Conservation (phyloP, 1,284 basidiomycete species). For the Malassezia arunalokei region DNA sequence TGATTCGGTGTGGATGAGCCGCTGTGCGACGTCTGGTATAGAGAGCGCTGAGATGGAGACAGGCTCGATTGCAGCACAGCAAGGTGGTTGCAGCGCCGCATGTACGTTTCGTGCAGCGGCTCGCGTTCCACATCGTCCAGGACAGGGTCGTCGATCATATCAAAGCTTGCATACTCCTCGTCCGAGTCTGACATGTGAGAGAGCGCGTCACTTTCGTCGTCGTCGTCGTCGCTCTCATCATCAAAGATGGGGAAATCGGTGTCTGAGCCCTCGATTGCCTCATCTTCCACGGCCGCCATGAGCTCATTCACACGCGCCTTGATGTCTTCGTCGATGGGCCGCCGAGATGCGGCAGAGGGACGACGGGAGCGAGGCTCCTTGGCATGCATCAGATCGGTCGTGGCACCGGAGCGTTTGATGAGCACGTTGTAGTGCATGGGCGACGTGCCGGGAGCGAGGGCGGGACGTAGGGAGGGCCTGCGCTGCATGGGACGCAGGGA, state of each 20-base stretch:
- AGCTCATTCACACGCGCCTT: slow-evolving; percentile 12
- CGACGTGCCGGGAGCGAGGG: background rate
- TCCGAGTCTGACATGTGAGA: slow-evolving; percentile 18
- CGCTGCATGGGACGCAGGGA: background rate
- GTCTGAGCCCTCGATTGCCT: slow-evolving; percentile 19
- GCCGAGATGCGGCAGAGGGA: slow-evolving; percentile 7
- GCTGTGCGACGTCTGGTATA: slow-evolving; percentile 5
- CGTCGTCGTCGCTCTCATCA: slow-evolving; percentile 26
- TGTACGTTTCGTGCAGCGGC: slow-evolving; percentile 5
- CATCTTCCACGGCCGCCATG: slow-evolving; percentile 22
- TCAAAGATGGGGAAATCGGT: slow-evolving; percentile 29
- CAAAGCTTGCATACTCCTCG: slow-evolving; percentile 21
- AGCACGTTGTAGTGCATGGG: slow-evolving; percentile 20
- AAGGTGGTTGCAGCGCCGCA: slow-evolving; percentile 16
- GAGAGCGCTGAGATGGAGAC: background rate
- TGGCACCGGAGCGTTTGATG: slow-evolving; percentile 10
- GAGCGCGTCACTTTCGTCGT: slow-evolving; percentile 22
- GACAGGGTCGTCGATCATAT: slow-evolving; percentile 15
- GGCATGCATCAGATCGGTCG: slow-evolving; percentile 12
- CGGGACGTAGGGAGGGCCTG: background rate
- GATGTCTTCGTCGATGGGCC: slow-evolving; percentile 3
- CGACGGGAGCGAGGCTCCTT: slow-evolving; percentile 10
- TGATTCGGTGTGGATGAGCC: background rate
- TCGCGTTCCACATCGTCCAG: slow-evolving; percentile 1
- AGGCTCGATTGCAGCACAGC: slow-evolving; percentile 35